Base-by-base conservation (phyloP, 768 basidiomycete species). In the Russula lepida region DNA sequence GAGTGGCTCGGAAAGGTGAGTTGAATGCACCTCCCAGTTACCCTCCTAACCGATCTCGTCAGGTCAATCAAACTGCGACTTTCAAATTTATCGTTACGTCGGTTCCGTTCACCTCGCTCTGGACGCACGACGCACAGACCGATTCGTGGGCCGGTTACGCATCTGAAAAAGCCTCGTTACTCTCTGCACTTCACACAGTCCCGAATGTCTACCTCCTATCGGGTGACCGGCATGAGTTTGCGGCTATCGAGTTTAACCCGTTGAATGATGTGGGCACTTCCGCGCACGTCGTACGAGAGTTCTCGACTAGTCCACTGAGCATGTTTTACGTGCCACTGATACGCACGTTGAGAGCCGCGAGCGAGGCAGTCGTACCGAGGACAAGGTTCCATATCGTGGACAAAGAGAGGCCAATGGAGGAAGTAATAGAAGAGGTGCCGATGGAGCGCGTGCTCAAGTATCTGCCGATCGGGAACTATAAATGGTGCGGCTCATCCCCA, bases 191-290 rank as follows among this genome's bases (percentile, higher is more conserved):
- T 44, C 80, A 84, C 61, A 76, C 81, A 25, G 82, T 89, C 12
- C 85, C 86, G 0, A 89, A 90, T 66, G 81, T 88, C 49, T 72
- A 86, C 68, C 69, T 90, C 54, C 72, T 90, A 48, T 84, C 83
- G 2, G 88, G 88, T 8, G 89, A 89, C 69, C 78, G 88, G 23
- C 89, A 91, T 70, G 88, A 90, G 72, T 90, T 89, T 67, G 88
- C 88, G 1, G 81, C 81, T 5, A 78, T 89, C 65, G 81, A 85
- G 71, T 86, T 83, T 69, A 77, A 75, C 56, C 67, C 76, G 60
- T 63, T 71, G 47, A 69, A 74, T 62, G 58, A 70, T 55, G 52
- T 19, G 17, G 54, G 69, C 46, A 7, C 4, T 0, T 44, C 44
- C 35, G 64, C 71, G 6, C 74, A 83, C 63, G 65, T 74, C 8